Evolutionary conservation across 257 asterid genomes (phyloP), one percentile per base, ranked within the genome.

Genomic region (Plantago major): DNA sequence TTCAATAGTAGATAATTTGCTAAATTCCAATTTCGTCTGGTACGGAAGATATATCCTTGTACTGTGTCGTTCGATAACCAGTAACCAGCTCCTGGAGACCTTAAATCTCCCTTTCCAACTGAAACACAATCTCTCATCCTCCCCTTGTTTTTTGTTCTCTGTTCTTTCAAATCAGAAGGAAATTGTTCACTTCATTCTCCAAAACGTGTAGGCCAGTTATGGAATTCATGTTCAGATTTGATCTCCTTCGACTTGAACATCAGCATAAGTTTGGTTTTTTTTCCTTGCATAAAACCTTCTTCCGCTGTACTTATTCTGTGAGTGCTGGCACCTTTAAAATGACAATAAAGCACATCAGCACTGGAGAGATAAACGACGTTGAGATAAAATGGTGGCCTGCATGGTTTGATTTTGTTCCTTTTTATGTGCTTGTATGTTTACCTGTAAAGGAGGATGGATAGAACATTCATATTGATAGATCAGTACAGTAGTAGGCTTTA

Each of bases 1-100:
- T 62, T 64, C 14, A 58, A 43, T 45, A 43, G 55, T 17, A 16
- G n/a, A 55, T 54, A 40, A 16, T 42, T 17, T 48, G 54, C 22
- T 48, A 48, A 48, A 15, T 48, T 17, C 19, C 16, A 48, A 46
- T 46, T 48, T 33, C 8, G 40, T 33, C 8, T 33, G 40, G 6
- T 22, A 22, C 26, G 2, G 8, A 7, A 33, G 40, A 33, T 33
- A 7, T 33, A 4, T 33, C 0, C 40, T 33, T 33, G 40, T 33
- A 1, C 40, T 7, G 6, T 33, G 40, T 4, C 40, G 33, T 16
- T 11, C 6, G 19, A 50, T 19, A 16, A 18, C 7, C 19, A 18
- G 33, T 50, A 16, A 50, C 19, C 19, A 30, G 56, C 33, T 50
- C 33, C 6, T 50, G 26, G 56, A 50, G 28, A 49, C 26, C 10